phyloP scores from a whole-genome alignment of 352 stramenopile genomes.

The Pythium phragmiticola region DNA sequence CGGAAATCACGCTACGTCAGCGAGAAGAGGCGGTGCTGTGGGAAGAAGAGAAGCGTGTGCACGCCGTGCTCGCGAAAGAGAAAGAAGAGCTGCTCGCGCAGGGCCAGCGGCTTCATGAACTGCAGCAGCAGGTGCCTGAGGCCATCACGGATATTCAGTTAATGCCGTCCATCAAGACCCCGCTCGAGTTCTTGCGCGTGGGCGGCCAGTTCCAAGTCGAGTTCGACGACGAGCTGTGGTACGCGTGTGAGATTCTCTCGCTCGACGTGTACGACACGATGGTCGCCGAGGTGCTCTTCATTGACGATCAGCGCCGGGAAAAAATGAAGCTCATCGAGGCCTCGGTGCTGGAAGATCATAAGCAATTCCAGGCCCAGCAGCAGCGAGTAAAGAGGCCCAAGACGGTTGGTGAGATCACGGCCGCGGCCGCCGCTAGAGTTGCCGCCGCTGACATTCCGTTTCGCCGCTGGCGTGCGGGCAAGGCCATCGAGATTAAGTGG shows the following conservation, averaged over 20 bases:
- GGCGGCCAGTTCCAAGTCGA: conserved; percentile 62
- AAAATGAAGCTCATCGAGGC: conserved; percentile 61
- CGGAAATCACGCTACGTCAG: conserved; percentile 39
- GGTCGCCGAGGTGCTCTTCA: conserved; percentile 60
- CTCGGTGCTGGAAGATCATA: conserved; percentile 27
- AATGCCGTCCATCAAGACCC: conserved; percentile 43
- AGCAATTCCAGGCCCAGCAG: conserved; percentile 28
- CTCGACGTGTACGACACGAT: conserved; percentile 61
- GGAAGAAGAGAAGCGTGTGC: conserved; percentile 44
- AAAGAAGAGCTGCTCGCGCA: conserved; percentile 39
- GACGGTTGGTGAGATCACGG: conserved; percentile 46
- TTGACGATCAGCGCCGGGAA: conserved; percentile 61
- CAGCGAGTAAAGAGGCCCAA: conserved; percentile 26
- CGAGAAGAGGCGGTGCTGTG: conserved; percentile 52
- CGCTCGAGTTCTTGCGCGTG: conserved; percentile 65
- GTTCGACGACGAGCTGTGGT: conserved; percentile 73
- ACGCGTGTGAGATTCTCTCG: conserved; percentile 52
- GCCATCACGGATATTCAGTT: conserved; percentile 50
- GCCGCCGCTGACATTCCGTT: conserved; percentile 50
- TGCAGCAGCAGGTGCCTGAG: conserved; percentile 71
- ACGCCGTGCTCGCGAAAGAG: conserved; percentile 44
- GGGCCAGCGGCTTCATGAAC: conserved; percentile 39
- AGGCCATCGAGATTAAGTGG: conserved; percentile 72
- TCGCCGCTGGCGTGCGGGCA: conserved; percentile 60
- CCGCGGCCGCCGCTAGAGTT: conserved; percentile 40